Evolutionary conservation across 139 green algal genomes (phyloP).

Genomic region (Mesostigma viride): DNA sequence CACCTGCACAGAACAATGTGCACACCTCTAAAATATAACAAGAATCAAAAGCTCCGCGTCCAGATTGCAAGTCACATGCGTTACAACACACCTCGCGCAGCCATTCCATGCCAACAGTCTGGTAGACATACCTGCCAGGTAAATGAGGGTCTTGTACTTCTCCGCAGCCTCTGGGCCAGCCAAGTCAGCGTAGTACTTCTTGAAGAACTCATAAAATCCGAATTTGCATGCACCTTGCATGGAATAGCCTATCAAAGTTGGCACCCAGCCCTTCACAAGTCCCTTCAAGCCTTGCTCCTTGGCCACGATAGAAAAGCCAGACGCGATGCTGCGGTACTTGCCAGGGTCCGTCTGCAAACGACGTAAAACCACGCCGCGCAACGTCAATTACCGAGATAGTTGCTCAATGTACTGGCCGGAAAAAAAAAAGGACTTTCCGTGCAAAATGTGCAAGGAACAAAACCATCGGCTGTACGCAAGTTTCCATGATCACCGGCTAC

Average conservation of each 20-base stretch:
- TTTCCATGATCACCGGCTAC: background rate
- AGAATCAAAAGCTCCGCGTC: too few relatives aligned
- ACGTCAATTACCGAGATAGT: too few relatives aligned
- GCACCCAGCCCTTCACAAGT: conserved; percentile 36
- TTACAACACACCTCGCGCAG: too few relatives aligned
- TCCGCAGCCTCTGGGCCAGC: conserved; percentile 28
- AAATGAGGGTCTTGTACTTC: conserved; percentile 41
- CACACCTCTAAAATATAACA: too few relatives aligned
- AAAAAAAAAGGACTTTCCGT: too few relatives aligned
- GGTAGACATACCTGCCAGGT: conserved; percentile 31
- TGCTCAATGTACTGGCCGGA: too few relatives aligned
- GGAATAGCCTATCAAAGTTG: conserved; percentile 39
- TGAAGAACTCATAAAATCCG: conserved; percentile 44
- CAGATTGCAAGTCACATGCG: too few relatives aligned
- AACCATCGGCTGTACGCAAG: background rate
- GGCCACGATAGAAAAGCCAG: conserved; percentile 33
- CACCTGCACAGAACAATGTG: too few relatives aligned
- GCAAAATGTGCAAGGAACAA: too few relatives aligned
- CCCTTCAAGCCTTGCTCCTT: conserved; percentile 33
- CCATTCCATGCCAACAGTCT: too few relatives aligned
- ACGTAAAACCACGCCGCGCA: too few relatives aligned
- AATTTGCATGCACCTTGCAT: conserved; percentile 46
- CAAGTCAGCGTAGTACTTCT: conserved; percentile 39
- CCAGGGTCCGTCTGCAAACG: conserved; percentile 33
- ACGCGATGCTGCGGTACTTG: conserved; percentile 40